Evolutionary conservation across 148 eudicot genomes (phyloP), one percentile per base, ranked within the genome.

Genomic region (Fagopyrum esculentum): DNA sequence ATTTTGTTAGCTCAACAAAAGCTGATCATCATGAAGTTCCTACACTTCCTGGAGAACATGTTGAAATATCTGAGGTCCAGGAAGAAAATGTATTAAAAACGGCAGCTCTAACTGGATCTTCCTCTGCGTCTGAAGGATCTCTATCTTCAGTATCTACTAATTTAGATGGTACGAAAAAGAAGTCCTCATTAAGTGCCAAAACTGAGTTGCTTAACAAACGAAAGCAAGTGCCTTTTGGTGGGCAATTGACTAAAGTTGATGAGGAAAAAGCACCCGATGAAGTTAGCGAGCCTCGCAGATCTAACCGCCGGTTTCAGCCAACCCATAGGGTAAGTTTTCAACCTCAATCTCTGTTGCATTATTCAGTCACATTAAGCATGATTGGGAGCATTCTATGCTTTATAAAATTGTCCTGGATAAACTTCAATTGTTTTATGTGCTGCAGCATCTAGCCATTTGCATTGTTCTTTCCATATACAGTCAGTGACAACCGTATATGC

Each of bases 221-320:
- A 66, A 90, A 80, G 63, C 52, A 71, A 10, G 86, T 52, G 57
- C 84, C 85, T 51, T 70, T 84, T 79, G 78, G 81, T 63, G 85
- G 86, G 71, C 89, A 80, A 79, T 71, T 80, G 61, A 77, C 76
- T 76, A 88, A 81, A 78, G 75, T 74, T 63, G 97, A 84, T 68
- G 86, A 87, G 78, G 91, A 84, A 30, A 85, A 82, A 45, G 66
- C 82, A 45, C 50, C 64, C 47, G 68, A 81, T 66, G 97, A 90
- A 75, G 78, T 22, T 74, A 35, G 61, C 40, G 98, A 90, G 82
- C 96, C 97, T 46, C 96, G 99, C 17, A 86, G 99, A 79, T 95
- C 99, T 75, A 87, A 85, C 82, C 96, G 99, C 57, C 86, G 90
- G 81, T 87, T 95, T 71, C 99, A 95, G 83, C 99, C 99, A 71